Evolutionary conservation across 768 basidiomycete genomes (phyloP), one percentile per base, ranked within the genome.

Genomic region (Mycena crocata): DNA sequence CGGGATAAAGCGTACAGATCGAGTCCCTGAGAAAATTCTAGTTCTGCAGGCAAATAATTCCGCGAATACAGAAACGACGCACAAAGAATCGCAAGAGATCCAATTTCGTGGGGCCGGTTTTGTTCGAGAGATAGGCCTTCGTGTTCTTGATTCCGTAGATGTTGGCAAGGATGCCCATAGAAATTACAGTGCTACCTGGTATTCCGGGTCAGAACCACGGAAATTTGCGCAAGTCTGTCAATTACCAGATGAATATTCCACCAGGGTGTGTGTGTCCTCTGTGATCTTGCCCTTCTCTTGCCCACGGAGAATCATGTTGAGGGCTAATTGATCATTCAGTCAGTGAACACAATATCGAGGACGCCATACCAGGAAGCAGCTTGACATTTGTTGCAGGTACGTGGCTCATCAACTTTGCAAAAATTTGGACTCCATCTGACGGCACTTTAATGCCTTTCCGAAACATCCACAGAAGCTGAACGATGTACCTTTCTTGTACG

Each of bases 231-330:
- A n/a, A n/a, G n/a, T n/a, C n/a, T n/a, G n/a, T n/a, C n/a, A n/a
- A n/a, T n/a, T n/a, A n/a, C 74, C 74, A 9, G 74, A 75, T 5
- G 74, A 75, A 35, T 73, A 75, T 32, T 75, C 74, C 51, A 75
- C 68, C 45, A 75, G 68, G 26, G 71, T 75, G 57, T 74, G 71
- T 9, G 72, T 73, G 26, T 72, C 67, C 5, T 50, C 39, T 2
- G 68, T 72, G 17, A 75, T 67, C 13, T 57, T 46, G 5, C 74
- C 74, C 26, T 60, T 62, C 61, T 75, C 71, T 32, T 72, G 50
- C 12, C 71, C 74, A 24, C 71, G 68, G 1, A 70, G 67, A 35
- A 75, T 56, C 74, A 75, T 73, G 48, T 75, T 75, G 19, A 75
- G 71, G 2, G 74, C 74, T 75, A 24, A 30, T 45, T 3, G 45